A percentile compares a stretch with the other conserved stretches of the same genome.
These are phyloP conservation scores for Penicillium thymicola DNA, from an alignment of 2,329 filamentous ascomycete genomes.

Conservation along the genomic window DNA sequence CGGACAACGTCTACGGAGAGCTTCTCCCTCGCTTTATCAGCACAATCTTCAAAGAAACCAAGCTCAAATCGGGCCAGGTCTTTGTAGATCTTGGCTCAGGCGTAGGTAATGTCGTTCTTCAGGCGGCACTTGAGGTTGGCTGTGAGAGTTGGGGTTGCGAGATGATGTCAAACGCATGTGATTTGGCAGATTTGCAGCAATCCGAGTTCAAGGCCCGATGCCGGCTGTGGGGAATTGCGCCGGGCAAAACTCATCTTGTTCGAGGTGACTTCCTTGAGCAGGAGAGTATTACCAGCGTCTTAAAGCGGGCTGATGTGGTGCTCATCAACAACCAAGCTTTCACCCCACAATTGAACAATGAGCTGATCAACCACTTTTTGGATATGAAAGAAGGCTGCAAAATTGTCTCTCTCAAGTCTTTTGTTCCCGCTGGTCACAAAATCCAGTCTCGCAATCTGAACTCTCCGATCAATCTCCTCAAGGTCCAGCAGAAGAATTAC, in stretches of 20 bases:
- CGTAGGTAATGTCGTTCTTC: slow-evolving; percentile 91
- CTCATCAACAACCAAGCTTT: slow-evolving; percentile 99
- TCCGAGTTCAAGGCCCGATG: slow-evolving; percentile 82
- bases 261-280: slow-evolving; percentile 80
- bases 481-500: slow-evolving; percentile 70
- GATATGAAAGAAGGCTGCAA: slow-evolving; percentile 88
- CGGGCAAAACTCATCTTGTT: slow-evolving; percentile 76
- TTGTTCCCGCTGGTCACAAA: slow-evolving; percentile 76
- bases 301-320: slow-evolving; percentile 88
- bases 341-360: slow-evolving; percentile 78
- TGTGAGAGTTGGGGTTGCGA: slow-evolving; percentile 96
- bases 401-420: slow-evolving; percentile 88
- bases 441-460: slow-evolving; percentile 72
- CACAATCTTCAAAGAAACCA: slow-evolving; percentile 73
- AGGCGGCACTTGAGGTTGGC: slow-evolving; percentile 88
- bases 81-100: slow-evolving; percentile 96
- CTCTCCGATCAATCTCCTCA: slow-evolving; percentile 75
- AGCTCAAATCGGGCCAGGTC: slow-evolving; percentile 75
- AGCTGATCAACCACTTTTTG: slow-evolving; percentile 82
- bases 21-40: slow-evolving; percentile 80
- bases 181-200: slow-evolving; percentile 74
- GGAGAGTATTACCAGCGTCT: slow-evolving; percentile 63
- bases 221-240: slow-evolving; percentile 79
- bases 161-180: slow-evolving; percentile 87
- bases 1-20: slow-evolving; percentile 93